These are phyloP conservation scores for Podospora fimiseda DNA, from an alignment of 495 filamentous ascomycete species.

Conservation along the genomic window DNA sequence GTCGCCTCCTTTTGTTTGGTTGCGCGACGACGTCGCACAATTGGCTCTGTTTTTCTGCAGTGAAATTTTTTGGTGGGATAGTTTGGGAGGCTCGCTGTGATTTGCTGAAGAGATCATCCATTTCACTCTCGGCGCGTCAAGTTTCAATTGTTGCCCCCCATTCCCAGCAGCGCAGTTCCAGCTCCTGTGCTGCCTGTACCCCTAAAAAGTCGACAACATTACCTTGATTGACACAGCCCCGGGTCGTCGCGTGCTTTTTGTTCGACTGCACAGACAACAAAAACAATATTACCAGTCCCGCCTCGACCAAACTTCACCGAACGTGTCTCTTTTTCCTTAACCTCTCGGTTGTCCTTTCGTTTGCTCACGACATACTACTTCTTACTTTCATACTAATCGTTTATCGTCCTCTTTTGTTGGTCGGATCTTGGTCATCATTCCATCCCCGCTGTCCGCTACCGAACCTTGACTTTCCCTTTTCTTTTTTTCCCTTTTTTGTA, in stretches of 20 bases:
- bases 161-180: not conserved
- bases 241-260: constrained; percentile 13
- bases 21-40: not conserved
- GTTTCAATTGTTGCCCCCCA: constrained; percentile 9
- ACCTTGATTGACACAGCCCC: too few species aligned
- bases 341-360: constrained; percentile 6
- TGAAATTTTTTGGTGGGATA: not conserved
- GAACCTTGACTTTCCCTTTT: constrained; percentile 17
- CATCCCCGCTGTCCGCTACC: constrained; percentile 11
- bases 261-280: constrained; percentile 7
- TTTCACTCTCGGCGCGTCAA: constrained; percentile 19
- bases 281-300: not conserved
- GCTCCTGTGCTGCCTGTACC: not conserved
- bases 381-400: constrained; percentile 11
- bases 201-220: not conserved
- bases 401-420: constrained; percentile 1
- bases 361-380: not conserved
- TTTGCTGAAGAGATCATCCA: constrained; percentile 17
- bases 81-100: constrained; percentile 14
- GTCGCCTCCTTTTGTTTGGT: not conserved
- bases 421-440: not conserved
- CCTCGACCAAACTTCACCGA: constrained; percentile 6
- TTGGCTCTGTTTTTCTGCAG: constrained; percentile 4
- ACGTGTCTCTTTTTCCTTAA: constrained; percentile 1
- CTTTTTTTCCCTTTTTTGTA: not conserved